Conservation (phyloP, 1,284 basidiomycete species). For the Trametes versicolor region DNA sequence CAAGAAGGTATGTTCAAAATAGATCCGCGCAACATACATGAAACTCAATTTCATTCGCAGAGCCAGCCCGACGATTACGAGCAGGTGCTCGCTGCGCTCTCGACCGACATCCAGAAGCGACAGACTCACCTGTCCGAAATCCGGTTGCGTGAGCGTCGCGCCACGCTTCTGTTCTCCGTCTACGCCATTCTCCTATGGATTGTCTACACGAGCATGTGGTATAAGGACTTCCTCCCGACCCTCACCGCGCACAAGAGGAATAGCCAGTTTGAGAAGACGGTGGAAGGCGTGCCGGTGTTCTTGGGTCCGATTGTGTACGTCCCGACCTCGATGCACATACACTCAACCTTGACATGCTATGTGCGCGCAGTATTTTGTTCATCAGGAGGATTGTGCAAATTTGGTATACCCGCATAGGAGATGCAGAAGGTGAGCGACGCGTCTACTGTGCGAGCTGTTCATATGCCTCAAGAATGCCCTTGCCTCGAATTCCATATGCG, state of each 20-base stretch:
- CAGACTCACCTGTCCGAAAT: constrained; percentile 90
- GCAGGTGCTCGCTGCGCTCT: constrained; percentile 69
- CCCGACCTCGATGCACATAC: constrained; percentile 17
- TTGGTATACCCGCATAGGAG: constrained; percentile 88
- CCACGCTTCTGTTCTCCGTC: constrained; percentile 83
- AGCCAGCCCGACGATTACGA: constrained; percentile 72
- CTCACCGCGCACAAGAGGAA: constrained; percentile 43
- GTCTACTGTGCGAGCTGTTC: too few species aligned
- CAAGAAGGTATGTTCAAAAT: constrained; percentile 40
- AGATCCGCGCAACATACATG: neutral
- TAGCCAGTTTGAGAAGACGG: constrained; percentile 56
- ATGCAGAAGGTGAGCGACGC: constrained; percentile 78
- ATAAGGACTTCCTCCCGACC: constrained; percentile 69
- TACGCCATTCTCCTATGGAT: constrained; percentile 88
- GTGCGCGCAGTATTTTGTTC: constrained; percentile 74
- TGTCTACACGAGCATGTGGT: constrained; percentile 86
- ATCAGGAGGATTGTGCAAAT: constrained; percentile 85
- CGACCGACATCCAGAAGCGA: constrained; percentile 74
- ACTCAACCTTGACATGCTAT: neutral
- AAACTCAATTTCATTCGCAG: constrained; percentile 32
- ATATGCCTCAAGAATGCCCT: too few species aligned
- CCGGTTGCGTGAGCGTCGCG: constrained; percentile 84
- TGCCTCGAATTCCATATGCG: too few species aligned
- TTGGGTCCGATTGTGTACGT: constrained; percentile 86
- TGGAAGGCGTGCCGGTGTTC: constrained; percentile 66